These are phyloP conservation scores for Cyathus striatus DNA, from an alignment of 768 basidiomycete genomes.

Conservation along the genomic window DNA sequence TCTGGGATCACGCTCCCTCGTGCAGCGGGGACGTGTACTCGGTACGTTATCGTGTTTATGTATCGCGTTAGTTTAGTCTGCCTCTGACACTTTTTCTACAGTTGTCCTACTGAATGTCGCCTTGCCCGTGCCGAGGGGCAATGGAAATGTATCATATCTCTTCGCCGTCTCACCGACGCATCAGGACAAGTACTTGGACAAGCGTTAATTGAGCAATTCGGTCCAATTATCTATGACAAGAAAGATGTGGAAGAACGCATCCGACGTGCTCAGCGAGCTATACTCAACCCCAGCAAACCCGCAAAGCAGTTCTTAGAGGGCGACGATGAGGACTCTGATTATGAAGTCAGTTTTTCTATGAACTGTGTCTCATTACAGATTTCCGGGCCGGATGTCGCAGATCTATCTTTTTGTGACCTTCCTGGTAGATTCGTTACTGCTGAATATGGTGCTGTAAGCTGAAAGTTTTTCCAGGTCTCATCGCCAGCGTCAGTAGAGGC, in stretches of 20 bases:
- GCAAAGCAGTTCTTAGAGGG: conserved; percentile 26
- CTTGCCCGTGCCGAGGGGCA: conserved; percentile 26
- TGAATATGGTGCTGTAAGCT: background rate
- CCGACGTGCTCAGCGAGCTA: conserved; percentile 52
- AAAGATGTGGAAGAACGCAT: conserved; percentile 54
- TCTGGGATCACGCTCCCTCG: conserved; percentile 60
- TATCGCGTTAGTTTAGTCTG: background rate
- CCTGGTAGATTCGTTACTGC: conserved; percentile 28
- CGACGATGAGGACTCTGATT: conserved; percentile 16
- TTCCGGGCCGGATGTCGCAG: conserved; percentile 45
- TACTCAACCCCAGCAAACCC: conserved; percentile 43
- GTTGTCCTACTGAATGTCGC: conserved; percentile 48
- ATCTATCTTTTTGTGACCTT: conserved; percentile 53
- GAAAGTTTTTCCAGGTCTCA: conserved; percentile 30
- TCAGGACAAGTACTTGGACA: conserved; percentile 22
- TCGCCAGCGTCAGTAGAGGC: conserved; percentile 39
- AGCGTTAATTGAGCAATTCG: conserved; percentile 30
- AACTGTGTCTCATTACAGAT: conserved; percentile 49
- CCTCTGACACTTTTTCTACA: conserved; percentile 7
- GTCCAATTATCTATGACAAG: conserved; percentile 37
- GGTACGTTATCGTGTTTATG: conserved; percentile 25
- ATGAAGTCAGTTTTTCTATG: conserved; percentile 35
- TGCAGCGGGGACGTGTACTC: conserved; percentile 60
- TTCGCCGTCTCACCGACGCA: conserved; percentile 32
- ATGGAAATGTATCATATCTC: conserved; percentile 40